Conservation (phyloP, 805 yeast species). For the Dipodascus albidus region DNA sequence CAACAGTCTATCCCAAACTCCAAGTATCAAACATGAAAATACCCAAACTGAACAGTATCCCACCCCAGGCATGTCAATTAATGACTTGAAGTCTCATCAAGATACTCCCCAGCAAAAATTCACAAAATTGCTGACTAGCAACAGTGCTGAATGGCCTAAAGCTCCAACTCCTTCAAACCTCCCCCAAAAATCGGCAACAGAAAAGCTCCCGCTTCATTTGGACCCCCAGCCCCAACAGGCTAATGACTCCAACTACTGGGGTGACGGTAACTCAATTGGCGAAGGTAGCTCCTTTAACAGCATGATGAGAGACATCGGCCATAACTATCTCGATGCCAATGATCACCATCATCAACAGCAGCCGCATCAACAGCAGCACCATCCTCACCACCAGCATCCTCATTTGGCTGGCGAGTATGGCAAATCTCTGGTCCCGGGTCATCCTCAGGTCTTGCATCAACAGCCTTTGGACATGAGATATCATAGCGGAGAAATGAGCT, state of each 20-base stretch:
- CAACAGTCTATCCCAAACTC: not conserved
- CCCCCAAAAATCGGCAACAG: not conserved
- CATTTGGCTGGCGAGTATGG: not conserved
- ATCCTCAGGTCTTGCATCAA: not conserved
- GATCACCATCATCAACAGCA: not conserved
- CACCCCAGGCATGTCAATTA: not conserved
- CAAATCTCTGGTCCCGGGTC: not conserved
- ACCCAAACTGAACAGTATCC: not conserved
- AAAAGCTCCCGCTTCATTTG: not conserved
- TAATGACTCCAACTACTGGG: not conserved
- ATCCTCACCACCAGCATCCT: not conserved
- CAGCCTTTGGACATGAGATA: not conserved
- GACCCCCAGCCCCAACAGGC: not conserved
- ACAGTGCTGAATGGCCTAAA: not conserved
- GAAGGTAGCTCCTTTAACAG: not conserved
- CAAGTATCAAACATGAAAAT: not conserved
- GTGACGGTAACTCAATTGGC: not conserved
- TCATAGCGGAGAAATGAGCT: not conserved
- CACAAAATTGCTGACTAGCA: not conserved
- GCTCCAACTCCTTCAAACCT: not conserved
- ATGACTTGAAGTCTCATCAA: not conserved
- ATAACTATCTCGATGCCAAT: not conserved
- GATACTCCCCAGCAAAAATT: not conserved
- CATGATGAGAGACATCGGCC: not conserved
- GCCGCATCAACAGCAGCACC: not conserved